Conservation (phyloP, 139 green algal genomes). For the Gonium pectorale region DNA sequence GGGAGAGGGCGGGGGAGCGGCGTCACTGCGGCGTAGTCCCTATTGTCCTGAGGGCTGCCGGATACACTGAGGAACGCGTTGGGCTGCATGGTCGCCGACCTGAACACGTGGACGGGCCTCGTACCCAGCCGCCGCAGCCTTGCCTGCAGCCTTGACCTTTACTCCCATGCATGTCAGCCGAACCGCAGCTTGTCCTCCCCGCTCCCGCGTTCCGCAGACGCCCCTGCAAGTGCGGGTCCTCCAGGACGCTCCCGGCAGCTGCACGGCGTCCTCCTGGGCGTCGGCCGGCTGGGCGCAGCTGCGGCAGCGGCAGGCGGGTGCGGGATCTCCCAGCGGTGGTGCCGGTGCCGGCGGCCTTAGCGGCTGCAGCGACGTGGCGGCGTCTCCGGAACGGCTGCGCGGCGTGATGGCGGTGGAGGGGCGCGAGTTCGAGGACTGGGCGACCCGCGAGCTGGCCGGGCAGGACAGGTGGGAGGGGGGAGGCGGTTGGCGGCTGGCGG, state of each 20-base stretch:
- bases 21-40: too few species aligned
- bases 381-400: background rate
- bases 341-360: background rate
- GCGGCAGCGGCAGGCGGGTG: background rate
- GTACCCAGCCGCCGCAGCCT: too few species aligned
- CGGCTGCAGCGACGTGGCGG: conserved; percentile 3
- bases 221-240: conserved; percentile 18
- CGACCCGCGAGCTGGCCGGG: background rate
- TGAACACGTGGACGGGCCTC: too few species aligned
- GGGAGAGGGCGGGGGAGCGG: too few species aligned
- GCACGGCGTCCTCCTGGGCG: conserved; percentile 15
- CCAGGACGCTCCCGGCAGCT: conserved; percentile 16
- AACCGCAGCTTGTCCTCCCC: too few species aligned
- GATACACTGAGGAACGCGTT: too few species aligned
- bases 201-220: too few species aligned
- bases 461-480: conserved; percentile 28
- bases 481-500: too few species aligned
- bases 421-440: conserved; percentile 32
- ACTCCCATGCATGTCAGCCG: too few species aligned
- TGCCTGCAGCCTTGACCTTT: too few species aligned
- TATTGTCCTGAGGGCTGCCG: too few species aligned
- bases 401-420: background rate
- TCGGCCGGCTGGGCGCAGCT: background rate
- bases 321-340: background rate
- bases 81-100: too few species aligned